Evolutionary conservation across 2,329 filamentous ascomycete species (phyloP).

Genomic region (Nothomitra cinnamomea): DNA sequence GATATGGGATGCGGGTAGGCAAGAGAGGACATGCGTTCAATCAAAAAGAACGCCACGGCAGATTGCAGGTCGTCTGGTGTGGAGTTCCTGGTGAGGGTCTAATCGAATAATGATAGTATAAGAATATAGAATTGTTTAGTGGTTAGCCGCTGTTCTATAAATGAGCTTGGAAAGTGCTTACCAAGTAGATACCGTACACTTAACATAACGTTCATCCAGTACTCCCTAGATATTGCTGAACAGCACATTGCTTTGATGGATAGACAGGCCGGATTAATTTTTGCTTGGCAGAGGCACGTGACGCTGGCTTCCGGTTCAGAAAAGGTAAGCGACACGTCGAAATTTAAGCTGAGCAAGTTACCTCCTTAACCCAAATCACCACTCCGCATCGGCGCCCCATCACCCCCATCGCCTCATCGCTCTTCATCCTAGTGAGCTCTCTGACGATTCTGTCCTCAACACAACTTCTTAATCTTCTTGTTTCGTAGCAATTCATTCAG

Average conservation of each 20-base stretch:
- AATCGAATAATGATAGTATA: no score
- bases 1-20: no score
- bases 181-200: neutral
- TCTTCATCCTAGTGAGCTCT: neutral
- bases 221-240: neutral
- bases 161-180: neutral
- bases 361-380: slow-evolving; percentile 4
- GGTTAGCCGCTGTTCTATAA: no score
- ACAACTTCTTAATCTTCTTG: neutral
- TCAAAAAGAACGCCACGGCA: neutral
- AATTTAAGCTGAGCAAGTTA: slow-evolving; percentile 1
- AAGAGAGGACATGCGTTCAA: no score
- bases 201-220: no score
- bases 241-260: neutral
- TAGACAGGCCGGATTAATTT: neutral
- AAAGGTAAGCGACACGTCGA: slow-evolving; percentile 3
- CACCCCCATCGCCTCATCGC: neutral
- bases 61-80: neutral
- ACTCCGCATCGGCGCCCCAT: neutral
- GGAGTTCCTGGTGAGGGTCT: neutral
- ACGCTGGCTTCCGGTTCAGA: neutral
- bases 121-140: no score
- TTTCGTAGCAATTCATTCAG: slow-evolving; percentile 1
- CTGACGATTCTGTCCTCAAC: neutral
- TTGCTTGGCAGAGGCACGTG: neutral